A percentile compares a stretch with the other conserved stretches of the same genome.
These are phyloP conservation scores for Saccharomycopsis javanensis DNA, from an alignment of 805 yeast species.

Conservation along the genomic window DNA sequence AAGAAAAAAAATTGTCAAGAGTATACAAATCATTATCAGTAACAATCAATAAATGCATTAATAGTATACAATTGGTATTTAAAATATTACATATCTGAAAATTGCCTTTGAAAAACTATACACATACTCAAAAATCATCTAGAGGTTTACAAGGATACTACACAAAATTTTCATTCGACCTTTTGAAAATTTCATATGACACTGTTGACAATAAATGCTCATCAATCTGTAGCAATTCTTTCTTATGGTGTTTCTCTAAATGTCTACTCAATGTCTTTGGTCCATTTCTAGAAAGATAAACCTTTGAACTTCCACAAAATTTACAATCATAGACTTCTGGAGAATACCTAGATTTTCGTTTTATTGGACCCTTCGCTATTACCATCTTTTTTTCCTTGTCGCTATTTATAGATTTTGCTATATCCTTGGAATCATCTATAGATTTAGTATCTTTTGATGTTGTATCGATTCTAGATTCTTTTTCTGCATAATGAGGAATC, in stretches of 20 bases:
- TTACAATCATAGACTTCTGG: conserved; percentile 17
- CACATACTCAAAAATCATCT: too few species aligned
- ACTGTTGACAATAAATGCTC: background rate
- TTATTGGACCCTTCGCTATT: background rate
- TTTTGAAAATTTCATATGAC: background rate
- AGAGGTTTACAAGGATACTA: background rate
- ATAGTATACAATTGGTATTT: background rate
- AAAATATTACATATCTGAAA: background rate
- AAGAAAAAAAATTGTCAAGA: too few species aligned
- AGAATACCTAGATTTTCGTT: background rate
- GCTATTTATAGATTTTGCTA: background rate
- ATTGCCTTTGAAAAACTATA: background rate
- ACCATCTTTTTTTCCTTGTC: background rate
- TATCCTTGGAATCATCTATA: background rate
- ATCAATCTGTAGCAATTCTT: conserved; percentile 10
- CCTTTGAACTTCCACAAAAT: conserved; percentile 8
- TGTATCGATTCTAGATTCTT: background rate
- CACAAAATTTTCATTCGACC: conserved; percentile 1
- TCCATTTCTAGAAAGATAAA: conserved; percentile 18
- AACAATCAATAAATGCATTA: background rate
- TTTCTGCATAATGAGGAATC: background rate
- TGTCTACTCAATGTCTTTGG: conserved; percentile 18
- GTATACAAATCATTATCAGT: background rate
- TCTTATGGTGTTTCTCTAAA: conserved; percentile 16
- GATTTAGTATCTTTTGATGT: background rate